phyloP scores from a whole-genome alignment of 1,284 basidiomycete genomes.

The Afroboletus lepidellus region DNA sequence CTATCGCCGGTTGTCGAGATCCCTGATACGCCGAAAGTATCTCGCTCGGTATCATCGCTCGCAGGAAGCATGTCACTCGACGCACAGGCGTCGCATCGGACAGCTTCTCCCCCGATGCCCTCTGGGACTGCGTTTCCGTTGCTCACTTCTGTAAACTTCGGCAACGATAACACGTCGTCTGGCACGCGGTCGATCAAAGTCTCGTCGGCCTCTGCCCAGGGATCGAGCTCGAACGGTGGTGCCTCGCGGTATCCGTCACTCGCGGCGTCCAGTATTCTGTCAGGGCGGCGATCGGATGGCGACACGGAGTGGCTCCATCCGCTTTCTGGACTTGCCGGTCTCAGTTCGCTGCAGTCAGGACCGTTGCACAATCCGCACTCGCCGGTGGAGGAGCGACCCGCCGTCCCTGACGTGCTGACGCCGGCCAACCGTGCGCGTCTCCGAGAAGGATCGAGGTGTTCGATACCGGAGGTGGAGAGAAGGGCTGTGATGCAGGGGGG shows the following conservation, averaged over 20 bases:
- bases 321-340: constrained; percentile 25
- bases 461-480: constrained; percentile 26
- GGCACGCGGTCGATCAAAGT: constrained; percentile 13
- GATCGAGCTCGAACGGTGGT: constrained; percentile 18
- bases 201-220: constrained; percentile 13
- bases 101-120: constrained; percentile 8
- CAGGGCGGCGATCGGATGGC: constrained; percentile 15
- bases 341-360: constrained; percentile 15
- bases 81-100: constrained; percentile 14
- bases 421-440: constrained; percentile 21
- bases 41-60: constrained; percentile 5
- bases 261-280: constrained; percentile 19
- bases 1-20: constrained; percentile 24
- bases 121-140: constrained; percentile 14
- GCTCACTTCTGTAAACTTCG: constrained; percentile 30
- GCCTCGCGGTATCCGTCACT: constrained; percentile 33
- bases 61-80: constrained; percentile 13
- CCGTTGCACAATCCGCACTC: constrained; percentile 25
- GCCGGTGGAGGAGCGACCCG: constrained; percentile 16
- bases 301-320: constrained; percentile 27
- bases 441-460: constrained; percentile 17
- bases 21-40: constrained; percentile 11
- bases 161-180: constrained; percentile 16
- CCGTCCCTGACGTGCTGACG: not conserved
- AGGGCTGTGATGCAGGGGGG: constrained; percentile 21